Evolutionary conservation across 2,329 filamentous ascomycete species (phyloP), one percentile per base, ranked within the genome.

Genomic region (Trichoderma cornu-damae): DNA sequence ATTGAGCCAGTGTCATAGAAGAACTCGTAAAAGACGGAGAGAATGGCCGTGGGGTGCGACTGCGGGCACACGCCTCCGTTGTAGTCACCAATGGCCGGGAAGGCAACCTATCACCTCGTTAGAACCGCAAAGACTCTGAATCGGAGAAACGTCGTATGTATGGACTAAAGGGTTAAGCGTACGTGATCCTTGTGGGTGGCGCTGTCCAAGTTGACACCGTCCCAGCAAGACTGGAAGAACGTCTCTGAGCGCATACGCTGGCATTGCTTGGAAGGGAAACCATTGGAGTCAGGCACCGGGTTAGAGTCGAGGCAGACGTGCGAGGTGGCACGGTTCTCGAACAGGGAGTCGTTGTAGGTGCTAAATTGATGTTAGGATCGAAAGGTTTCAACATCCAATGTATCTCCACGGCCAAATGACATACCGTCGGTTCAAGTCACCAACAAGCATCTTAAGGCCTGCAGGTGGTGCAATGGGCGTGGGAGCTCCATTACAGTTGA

Each of bases 381-480:
- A 14, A 34, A 9, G n/a, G 12, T 47, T 48, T 2, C 2, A 4
- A 12, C n/a, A n/a, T n/a, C 2, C 22, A 6, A 1, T 6, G n/a
- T 3, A 12, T 38, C 12, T 12, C 20, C 44, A 3, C 11, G 11
- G 12, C 22, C 16, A 7, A 34, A 9, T 18, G n/a, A 59, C 58
- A 26, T 50, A 66, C 62, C 61, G 59, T 60, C 83, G 79, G 61
- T 75, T 74, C 58, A 80, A 74, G 62, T 84, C 75, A 32, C 86
- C 86, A 4, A 84, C 82, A 30, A 88, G 53, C 83, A 89, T 88
- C 52, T 83, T 81, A 63, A 88, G 84, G 52, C 78, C 82, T 16
- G 76, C 68, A 0, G 84, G 85, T 64, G 86, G 87, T 2, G 83
- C 79, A 28, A 76, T 70, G 5, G 85, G 73, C n/a, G 43, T 43